Evolutionary conservation across 2,329 filamentous ascomycete genomes (phyloP).

Genomic region (Stenocarpella maydis): DNA sequence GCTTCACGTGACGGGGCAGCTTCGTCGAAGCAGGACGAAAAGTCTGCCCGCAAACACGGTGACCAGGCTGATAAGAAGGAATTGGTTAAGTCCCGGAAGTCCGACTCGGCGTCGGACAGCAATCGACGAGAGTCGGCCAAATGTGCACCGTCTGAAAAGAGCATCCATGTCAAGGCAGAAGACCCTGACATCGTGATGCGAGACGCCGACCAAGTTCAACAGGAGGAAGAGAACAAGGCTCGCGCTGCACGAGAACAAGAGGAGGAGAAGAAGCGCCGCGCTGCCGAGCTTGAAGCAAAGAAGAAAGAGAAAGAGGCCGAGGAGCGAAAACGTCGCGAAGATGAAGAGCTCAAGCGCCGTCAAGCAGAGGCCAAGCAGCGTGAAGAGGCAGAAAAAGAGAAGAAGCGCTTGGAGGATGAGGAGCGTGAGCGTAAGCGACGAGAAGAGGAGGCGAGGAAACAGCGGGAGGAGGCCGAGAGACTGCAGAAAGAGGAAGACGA

Average conservation of each 20-base stretch:
- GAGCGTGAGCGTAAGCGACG: slow-evolving; percentile 39
- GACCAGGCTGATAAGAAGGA: slow-evolving; percentile 53
- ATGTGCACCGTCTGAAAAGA: slow-evolving; percentile 54
- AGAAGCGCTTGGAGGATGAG: slow-evolving; percentile 42
- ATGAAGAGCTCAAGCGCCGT: slow-evolving; percentile 43
- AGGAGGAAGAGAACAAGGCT: slow-evolving; percentile 40
- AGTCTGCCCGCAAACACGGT: slow-evolving; percentile 48
- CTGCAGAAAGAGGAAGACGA: slow-evolving; percentile 43
- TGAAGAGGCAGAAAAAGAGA: slow-evolving; percentile 46
- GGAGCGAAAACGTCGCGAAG: slow-evolving; percentile 44
- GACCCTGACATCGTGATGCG: slow-evolving; percentile 65
- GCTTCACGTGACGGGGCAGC: slow-evolving; percentile 49
- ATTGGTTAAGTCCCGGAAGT: slow-evolving; percentile 49
- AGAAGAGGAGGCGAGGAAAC: slow-evolving; percentile 41
- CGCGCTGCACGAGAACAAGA: slow-evolving; percentile 41
- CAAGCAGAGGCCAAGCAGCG: slow-evolving; percentile 41
- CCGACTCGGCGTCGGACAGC: slow-evolving; percentile 45
- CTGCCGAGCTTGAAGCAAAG: slow-evolving; percentile 42
- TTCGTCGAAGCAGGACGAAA: slow-evolving; percentile 42
- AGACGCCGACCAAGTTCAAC: slow-evolving; percentile 48
- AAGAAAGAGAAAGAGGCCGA: slow-evolving; percentile 45
- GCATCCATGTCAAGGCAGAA: slow-evolving; percentile 66
- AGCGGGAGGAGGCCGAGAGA: slow-evolving; percentile 47
- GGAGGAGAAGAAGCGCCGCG: slow-evolving; percentile 42
- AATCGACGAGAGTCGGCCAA: slow-evolving; percentile 54